Conservation (phyloP, 2,329 filamentous ascomycete genomes). For the Sporothrix phasma region DNA sequence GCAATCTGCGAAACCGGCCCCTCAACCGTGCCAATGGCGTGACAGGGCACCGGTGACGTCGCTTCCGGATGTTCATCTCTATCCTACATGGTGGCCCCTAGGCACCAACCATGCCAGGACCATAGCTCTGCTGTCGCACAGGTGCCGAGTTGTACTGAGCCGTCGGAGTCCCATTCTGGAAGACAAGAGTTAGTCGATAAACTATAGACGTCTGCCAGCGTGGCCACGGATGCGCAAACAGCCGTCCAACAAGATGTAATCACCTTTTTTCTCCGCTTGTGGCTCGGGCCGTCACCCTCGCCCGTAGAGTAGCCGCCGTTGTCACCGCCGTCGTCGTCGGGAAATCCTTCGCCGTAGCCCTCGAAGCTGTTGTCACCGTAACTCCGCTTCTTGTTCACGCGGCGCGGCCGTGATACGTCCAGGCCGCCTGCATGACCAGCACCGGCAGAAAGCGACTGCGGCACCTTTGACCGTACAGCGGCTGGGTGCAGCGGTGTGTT, state of each 20-base stretch:
- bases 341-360: constrained; percentile 62
- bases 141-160: constrained; percentile 33
- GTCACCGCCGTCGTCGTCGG: constrained; percentile 55
- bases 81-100: constrained; percentile 24
- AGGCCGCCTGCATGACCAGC: constrained; percentile 26
- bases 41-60: neutral
- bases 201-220: constrained; percentile 17
- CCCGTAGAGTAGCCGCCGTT: constrained; percentile 57
- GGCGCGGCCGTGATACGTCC: constrained; percentile 48
- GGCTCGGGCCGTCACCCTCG: constrained; percentile 49
- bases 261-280: constrained; percentile 59
- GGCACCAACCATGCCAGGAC: constrained; percentile 48
- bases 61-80: too few species aligned
- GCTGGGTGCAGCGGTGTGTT: constrained; percentile 38
- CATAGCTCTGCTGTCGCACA: constrained; percentile 44
- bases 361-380: constrained; percentile 67
- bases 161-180: constrained; percentile 37
- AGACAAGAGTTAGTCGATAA: constrained; percentile 31
- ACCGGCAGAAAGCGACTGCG: constrained; percentile 19
- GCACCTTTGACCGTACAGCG: constrained; percentile 31
- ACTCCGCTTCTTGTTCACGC: constrained; percentile 61
- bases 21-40: neutral
- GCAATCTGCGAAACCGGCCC: too few species aligned
- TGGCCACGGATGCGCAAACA: constrained; percentile 18
- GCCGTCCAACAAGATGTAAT: constrained; percentile 19